Percentiles rank a stretch among this genome's conserved stretches.
These are phyloP conservation scores for Cryptococcus maquisensis DNA, from an alignment of 1,284 basidiomycete genomes.

Conservation along the genomic window DNA sequence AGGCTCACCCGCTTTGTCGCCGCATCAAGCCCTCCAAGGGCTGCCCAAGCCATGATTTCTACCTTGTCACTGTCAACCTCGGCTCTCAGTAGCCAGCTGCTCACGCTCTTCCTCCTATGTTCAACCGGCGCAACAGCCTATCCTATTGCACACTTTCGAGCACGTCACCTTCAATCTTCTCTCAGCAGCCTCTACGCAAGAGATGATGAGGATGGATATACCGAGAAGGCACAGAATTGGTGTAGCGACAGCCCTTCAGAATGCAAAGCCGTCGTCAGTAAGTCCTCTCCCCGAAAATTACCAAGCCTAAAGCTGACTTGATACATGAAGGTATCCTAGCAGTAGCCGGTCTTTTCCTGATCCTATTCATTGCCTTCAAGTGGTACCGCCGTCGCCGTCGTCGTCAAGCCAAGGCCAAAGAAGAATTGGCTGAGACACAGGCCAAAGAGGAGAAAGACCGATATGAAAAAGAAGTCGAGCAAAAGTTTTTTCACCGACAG, in stretches of 20 bases:
- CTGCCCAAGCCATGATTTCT: too few species aligned
- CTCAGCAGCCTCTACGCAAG: too few species aligned
- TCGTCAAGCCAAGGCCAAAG: neutral
- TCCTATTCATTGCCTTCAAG: neutral
- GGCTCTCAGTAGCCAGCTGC: too few species aligned
- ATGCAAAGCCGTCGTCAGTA: conserved; percentile 1
- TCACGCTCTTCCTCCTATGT: too few species aligned
- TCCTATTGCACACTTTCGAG: too few species aligned
- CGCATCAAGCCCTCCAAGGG: too few species aligned
- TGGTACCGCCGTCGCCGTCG: neutral
- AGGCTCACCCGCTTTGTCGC: too few species aligned
- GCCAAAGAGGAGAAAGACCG: neutral
- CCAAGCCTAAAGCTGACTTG: neutral
- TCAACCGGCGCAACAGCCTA: too few species aligned
- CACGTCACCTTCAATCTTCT: too few species aligned
- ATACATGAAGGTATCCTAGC: neutral
- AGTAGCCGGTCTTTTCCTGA: neutral
- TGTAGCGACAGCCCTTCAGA: neutral
- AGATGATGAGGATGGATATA: neutral
- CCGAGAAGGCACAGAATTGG: conserved; percentile 2
- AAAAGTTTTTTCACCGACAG: conserved; percentile 2
- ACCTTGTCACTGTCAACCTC: too few species aligned
- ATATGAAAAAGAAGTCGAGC: neutral
- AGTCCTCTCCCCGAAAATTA: neutral
- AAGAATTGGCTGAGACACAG: neutral